phyloP scores from a whole-genome alignment of 345 rosid species.

The Angophora floribunda region DNA sequence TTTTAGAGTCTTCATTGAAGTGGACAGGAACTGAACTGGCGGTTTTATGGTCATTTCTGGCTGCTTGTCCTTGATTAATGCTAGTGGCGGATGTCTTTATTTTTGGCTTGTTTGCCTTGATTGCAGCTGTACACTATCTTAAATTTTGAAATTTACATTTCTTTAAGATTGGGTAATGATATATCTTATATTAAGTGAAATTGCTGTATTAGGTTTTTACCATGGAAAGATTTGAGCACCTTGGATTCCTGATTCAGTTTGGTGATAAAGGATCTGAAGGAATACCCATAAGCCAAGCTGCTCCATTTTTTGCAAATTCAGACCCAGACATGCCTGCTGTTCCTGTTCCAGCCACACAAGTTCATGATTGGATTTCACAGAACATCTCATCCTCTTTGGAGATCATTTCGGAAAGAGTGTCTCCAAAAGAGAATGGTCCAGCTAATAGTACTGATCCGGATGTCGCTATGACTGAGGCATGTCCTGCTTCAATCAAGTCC shows the following conservation, averaged over 20 bases:
- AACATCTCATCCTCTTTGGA: constrained; percentile 76
- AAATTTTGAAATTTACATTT: background rate
- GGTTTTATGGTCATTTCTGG: background rate
- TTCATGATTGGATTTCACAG: constrained; percentile 85
- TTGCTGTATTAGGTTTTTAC: constrained; percentile 49
- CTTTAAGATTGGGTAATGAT: background rate
- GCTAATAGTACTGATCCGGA: constrained; percentile 64
- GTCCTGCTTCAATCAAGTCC: constrained; percentile 57
- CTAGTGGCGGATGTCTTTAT: background rate
- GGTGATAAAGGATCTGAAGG: constrained; percentile 85
- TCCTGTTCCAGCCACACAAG: constrained; percentile 85
- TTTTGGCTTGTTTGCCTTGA: background rate
- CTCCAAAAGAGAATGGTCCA: constrained; percentile 87
- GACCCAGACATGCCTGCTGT: constrained; percentile 99
- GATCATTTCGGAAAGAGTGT: constrained; percentile 65
- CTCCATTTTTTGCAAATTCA: constrained; percentile 96
- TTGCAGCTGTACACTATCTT: background rate
- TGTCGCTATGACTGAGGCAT: constrained; percentile 90
- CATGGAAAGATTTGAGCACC: constrained; percentile 94
- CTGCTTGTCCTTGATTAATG: background rate
- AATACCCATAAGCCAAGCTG: constrained; percentile 71
- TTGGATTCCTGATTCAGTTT: constrained; percentile 87
- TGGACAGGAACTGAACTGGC: background rate
- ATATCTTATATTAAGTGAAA: background rate
- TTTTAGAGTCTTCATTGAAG: background rate